Base-by-base conservation (phyloP, 139 green algal genomes). In the Chlorella sp. region DNA sequence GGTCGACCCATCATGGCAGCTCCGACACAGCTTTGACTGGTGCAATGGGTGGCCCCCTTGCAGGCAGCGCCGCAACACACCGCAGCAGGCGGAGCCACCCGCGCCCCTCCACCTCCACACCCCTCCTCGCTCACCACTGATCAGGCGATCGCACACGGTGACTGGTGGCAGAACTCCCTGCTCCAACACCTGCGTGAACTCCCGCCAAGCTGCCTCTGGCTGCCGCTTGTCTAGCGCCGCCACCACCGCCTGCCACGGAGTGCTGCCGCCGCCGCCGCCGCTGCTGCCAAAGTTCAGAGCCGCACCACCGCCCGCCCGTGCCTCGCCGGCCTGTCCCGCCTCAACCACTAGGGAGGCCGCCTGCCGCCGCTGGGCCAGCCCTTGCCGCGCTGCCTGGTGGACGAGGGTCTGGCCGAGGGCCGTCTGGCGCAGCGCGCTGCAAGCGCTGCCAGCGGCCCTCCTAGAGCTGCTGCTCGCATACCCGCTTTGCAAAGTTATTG, bases 111-210 rank as follows among this genome's bases (percentile, higher is more conserved):
- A 71, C 21, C 5, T 26, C 64, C 64, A 71, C 64, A 26, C 64
- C 64, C 40, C 79, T 19, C 22, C 19, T 9, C 14, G 28, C 86
- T 89, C 57, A 89, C 86, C 61, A n/a, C 34, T 69, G 75, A 89
- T 89, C 32, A 89, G 57, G 16, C 76, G 53, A 34, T 89, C 86
- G 16, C 86, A 89, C 34, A 85, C 7, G 19, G 57, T 22, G 21
- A 9, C 28, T 18, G 79, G 57, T 3, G 88, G 88, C 78, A 82
- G 57, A 0, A 39, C 57, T 30, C 88, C 88, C 34, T 78, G 79
- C 71, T 86, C 64, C 34, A 61, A 24, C 48, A 87, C 39, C 60
- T 68, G 57, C 15, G 68, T 30, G 71, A 91, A 91, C 82, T 91
- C 85, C 19, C 32, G 28, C 69, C 73, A 81, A 3, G 85, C 85